Evolutionary conservation across 768 basidiomycete genomes (phyloP).

Genomic region (Hericium coralloides): DNA sequence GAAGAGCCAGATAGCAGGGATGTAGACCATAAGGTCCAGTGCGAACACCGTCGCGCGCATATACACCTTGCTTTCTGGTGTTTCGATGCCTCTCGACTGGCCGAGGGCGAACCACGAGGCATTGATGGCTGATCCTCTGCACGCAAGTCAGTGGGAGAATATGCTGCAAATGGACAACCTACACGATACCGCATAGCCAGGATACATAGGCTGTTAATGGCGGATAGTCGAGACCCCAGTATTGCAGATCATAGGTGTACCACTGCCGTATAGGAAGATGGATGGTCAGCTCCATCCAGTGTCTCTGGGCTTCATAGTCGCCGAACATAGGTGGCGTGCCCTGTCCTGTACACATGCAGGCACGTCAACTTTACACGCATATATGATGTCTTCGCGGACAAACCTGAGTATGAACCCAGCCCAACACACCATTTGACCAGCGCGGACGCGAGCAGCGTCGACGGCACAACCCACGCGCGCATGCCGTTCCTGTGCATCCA

Average conservation of each 20-base stretch:
- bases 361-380: neutral
- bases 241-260: conserved; percentile 83
- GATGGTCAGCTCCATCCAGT: conserved; percentile 90
- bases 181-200: conserved; percentile 76
- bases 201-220: conserved; percentile 87
- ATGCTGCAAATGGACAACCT: conserved; percentile 20
- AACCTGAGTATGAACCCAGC: conserved; percentile 78
- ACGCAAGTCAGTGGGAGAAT: neutral
- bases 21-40: conserved; percentile 63
- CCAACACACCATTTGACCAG: conserved; percentile 64
- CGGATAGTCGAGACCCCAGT: conserved; percentile 96
- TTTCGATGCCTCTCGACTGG: conserved; percentile 66
- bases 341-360: conserved; percentile 36
- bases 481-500: conserved; percentile 73
- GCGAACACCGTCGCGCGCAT: conserved; percentile 73
- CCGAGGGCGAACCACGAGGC: conserved; percentile 65
- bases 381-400: conserved; percentile 17
- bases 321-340: conserved; percentile 77
- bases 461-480: conserved; percentile 51
- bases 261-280: conserved; percentile 69
- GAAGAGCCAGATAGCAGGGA: conserved; percentile 66
- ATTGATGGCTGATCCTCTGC: conserved; percentile 41
- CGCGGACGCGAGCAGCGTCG: conserved; percentile 40
- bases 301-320: conserved; percentile 89
- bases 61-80: conserved; percentile 53